Base-by-base conservation (phyloP, 768 basidiomycete species). In the Tulasnella calospora region DNA sequence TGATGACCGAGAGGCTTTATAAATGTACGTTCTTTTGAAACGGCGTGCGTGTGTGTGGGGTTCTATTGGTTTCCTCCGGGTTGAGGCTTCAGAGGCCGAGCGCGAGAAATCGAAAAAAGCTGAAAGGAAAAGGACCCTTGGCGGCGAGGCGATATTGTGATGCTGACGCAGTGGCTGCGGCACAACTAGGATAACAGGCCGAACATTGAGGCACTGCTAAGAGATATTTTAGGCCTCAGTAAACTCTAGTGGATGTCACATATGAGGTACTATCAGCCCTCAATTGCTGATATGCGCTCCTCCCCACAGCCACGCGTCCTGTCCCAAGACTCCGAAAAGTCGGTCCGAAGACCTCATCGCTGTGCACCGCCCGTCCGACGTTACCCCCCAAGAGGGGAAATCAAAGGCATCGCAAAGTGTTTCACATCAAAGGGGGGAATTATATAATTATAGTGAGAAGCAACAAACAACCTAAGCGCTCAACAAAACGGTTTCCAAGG, bases 41-140 rank as follows among this genome's bases (percentile, higher is more conserved):
- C 10, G 33, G 61, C 27, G 33, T 10, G 30, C 17, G 61, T 67
- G 61, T 67, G 27, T 57, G 55, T 57, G 27, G 61, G 30, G 61
- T 27, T 6, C 13, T 73, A 5, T 7, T 71, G 35, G 70, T 30
- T 8, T 69, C 7, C 7, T 69, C 7, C 40, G 40, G 35, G 35
- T 71, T 33, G 35, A 19, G 9, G 70, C 13, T 71, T 71, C 70
- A n/a, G 30, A 13, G 61, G 61, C 61, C 61, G 61, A 67, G 61
- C 61, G 61, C 61, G 61, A 67, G 61, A 67, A 67, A n/a, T 51
- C 51, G 51, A 67, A 67, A 35, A 67, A 67, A 67, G 61, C 27
- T 35, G 33, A 57, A 72, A 35, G n/a, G 71, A 72, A 38, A 72
- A 17, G 38, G 46, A 47, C 71, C 71, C 71, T 41, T 73, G 23